Evolutionary conservation across 345 rosid genomes (phyloP).

Genomic region (Ceriops tagal): DNA sequence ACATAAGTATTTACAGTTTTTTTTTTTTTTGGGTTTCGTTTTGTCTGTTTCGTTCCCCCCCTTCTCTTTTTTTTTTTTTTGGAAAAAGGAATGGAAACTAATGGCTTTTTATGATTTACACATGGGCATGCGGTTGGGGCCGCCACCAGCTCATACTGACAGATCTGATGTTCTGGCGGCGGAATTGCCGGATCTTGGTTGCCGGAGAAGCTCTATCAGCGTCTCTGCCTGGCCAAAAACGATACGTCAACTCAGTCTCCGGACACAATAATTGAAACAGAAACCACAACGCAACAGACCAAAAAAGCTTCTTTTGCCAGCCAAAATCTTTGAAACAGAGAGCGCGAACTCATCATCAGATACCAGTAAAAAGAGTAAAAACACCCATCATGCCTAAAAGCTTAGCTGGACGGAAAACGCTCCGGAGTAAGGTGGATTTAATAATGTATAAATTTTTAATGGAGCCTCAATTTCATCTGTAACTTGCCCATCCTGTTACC

Average conservation of each 20-base stretch:
- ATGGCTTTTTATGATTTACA: conserved; percentile 11
- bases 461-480: no score
- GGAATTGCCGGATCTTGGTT: conserved; percentile 70
- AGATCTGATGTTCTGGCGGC: conserved; percentile 44
- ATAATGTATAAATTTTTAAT: no score
- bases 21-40: background rate
- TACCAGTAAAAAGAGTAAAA: background rate
- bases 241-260: conserved; percentile 22
- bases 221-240: conserved; percentile 74
- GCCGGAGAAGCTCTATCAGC: conserved; percentile 73
- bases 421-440: no score
- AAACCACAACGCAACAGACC: background rate
- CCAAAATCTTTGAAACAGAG: background rate
- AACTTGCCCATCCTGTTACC: no score
- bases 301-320: no score
- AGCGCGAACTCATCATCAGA: background rate
- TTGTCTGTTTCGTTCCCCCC: no score
- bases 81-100: background rate
- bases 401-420: no score
- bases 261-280: background rate
- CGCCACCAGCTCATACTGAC: conserved; percentile 24
- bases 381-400: no score
- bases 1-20: conserved; percentile 10
- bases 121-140: conserved; percentile 19
- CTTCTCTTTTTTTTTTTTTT: no score